phyloP scores from a whole-genome alignment of 129 eudicot species.

The Lonicera japonica region DNA sequence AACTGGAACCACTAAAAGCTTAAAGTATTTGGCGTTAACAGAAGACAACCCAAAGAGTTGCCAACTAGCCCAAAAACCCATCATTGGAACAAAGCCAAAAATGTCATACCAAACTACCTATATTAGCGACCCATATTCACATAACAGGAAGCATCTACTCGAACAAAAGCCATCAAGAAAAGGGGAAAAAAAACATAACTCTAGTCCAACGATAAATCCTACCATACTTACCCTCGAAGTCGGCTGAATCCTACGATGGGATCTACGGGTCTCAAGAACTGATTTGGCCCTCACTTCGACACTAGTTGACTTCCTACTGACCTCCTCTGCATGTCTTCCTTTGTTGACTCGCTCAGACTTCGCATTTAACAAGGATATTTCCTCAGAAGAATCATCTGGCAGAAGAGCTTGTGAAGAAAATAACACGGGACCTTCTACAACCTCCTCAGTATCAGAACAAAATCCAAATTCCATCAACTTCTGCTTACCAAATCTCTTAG shows the following conservation, averaged over 20 bases:
- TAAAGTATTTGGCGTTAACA: neutral
- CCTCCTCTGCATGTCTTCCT: conserved; percentile 34
- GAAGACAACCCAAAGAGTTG: too few species aligned
- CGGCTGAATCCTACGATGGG: conserved; percentile 89
- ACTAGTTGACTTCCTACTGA: conserved; percentile 31
- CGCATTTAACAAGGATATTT: conserved; percentile 23
- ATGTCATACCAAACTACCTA: too few species aligned
- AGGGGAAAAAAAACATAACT: too few species aligned
- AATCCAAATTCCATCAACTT: conserved; percentile 21
- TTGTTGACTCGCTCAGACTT: conserved; percentile 40
- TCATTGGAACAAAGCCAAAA: too few species aligned
- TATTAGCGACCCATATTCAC: too few species aligned
- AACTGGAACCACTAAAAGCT: neutral
- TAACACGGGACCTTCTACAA: conserved; percentile 22
- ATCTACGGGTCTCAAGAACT: conserved; percentile 70
- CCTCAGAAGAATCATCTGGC: conserved; percentile 23
- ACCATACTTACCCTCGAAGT: conserved; percentile 80
- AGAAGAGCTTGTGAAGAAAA: conserved; percentile 36
- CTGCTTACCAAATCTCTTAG: conserved; percentile 25
- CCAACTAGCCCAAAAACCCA: too few species aligned
- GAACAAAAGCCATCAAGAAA: too few species aligned
- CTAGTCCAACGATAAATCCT: too few species aligned
- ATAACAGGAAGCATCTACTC: too few species aligned
- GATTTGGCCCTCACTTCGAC: conserved; percentile 41
- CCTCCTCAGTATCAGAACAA: conserved; percentile 30